Evolutionary conservation across 345 rosid genomes (phyloP).

Genomic region (Boechera divaricarpa): DNA sequence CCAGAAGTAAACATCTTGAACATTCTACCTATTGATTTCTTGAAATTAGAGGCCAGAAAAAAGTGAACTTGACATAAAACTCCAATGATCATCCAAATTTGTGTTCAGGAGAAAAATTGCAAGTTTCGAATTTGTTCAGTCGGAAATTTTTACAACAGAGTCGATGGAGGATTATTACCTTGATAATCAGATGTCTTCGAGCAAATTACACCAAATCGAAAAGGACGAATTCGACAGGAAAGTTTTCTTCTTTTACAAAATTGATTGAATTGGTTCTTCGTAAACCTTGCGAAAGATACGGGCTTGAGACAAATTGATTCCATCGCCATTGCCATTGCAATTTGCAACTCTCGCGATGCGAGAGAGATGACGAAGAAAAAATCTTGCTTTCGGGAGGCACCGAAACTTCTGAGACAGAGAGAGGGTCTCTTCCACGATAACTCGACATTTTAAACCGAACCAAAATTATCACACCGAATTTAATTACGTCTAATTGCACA

Average conservation of each 20-base stretch:
- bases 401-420: not conserved
- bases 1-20: conserved; percentile 17
- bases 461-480: not conserved
- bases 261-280: conserved; percentile 28
- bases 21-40: not conserved
- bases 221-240: conserved; percentile 32
- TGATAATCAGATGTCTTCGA: conserved; percentile 54
- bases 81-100: not conserved
- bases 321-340: conserved; percentile 37
- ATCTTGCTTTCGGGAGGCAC: not conserved
- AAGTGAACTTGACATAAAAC: not conserved
- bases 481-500: not conserved
- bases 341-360: not conserved
- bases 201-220: conserved; percentile 37
- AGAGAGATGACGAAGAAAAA: conserved; percentile 5
- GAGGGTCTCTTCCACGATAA: not conserved
- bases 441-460: not conserved
- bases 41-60: not conserved
- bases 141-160: not conserved
- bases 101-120: too few relatives aligned
- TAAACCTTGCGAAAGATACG: conserved; percentile 31
- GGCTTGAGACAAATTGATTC: conserved; percentile 38
- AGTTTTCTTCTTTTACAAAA: conserved; percentile 35
- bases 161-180: conserved; percentile 44
- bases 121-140: not conserved